Conservation (phyloP, 2,329 filamentous ascomycete species). For the Pestalotiopsis sp. region DNA sequence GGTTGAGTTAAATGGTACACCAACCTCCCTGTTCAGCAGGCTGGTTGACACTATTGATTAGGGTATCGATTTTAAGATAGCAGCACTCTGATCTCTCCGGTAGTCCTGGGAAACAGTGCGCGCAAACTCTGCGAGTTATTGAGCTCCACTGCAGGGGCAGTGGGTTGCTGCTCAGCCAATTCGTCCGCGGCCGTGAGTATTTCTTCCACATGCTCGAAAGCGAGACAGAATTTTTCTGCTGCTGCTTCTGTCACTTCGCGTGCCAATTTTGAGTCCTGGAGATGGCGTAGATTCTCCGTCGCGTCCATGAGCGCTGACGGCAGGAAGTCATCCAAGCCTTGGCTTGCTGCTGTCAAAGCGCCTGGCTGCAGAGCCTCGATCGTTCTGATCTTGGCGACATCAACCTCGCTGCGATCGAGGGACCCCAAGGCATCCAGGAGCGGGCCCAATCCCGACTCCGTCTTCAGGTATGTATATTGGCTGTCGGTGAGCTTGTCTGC, state of each 20-base stretch:
- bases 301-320: slow-evolving; percentile 94
- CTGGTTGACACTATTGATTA: neutral
- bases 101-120: slow-evolving; percentile 60
- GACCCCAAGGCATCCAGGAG: slow-evolving; percentile 62
- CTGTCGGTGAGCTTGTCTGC: slow-evolving; percentile 62
- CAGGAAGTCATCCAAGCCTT: slow-evolving; percentile 85
- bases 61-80: slow-evolving; percentile 44
- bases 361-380: slow-evolving; percentile 62
- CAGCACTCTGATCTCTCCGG: slow-evolving; percentile 62
- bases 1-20: neutral
- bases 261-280: slow-evolving; percentile 74
- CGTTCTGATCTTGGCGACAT: slow-evolving; percentile 56
- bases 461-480: slow-evolving; percentile 74
- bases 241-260: slow-evolving; percentile 81
- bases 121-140: slow-evolving; percentile 38
- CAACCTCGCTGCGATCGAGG: slow-evolving; percentile 39
- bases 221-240: slow-evolving; percentile 79
- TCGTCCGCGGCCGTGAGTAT: slow-evolving; percentile 49
- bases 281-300: slow-evolving; percentile 74
- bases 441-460: slow-evolving; percentile 71
- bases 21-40: neutral
- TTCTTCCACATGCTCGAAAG: slow-evolving; percentile 70
- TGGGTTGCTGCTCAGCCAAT: slow-evolving; percentile 28
- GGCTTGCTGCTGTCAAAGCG: slow-evolving; percentile 68
- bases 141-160: slow-evolving; percentile 22